Percentiles rank a stretch among this genome's conserved stretches.
Evolutionary conservation across 1,284 basidiomycete genomes (phyloP).

Genomic region (Rhodofomes roseus): DNA sequence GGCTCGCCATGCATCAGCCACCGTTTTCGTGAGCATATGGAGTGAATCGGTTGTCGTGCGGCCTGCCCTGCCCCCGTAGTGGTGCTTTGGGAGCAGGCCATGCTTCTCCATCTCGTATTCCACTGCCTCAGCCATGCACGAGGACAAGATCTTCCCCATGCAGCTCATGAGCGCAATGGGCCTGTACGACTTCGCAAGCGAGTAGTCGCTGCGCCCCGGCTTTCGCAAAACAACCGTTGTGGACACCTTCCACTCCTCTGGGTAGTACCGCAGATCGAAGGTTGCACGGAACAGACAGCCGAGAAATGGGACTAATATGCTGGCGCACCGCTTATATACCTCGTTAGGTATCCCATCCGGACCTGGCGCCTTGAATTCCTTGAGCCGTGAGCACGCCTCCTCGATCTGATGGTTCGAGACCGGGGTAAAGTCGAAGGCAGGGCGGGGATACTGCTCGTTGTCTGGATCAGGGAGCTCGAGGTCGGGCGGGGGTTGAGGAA

Average conservation of each 20-base stretch:
- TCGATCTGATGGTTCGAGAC: too few relatives aligned
- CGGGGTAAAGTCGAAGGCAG: too few relatives aligned
- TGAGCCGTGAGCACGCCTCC: slow-evolving; percentile 11
- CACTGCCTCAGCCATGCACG: slow-evolving; percentile 22
- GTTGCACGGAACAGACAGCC: slow-evolving; percentile 28
- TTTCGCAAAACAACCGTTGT: slow-evolving; percentile 36
- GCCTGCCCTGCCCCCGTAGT: slow-evolving; percentile 34
- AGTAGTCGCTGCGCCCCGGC: slow-evolving; percentile 34
- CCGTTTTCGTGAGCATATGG: slow-evolving; percentile 25
- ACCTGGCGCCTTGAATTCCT: slow-evolving; percentile 34
- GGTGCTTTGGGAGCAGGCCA: slow-evolving; percentile 22
- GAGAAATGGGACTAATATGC: slow-evolving; percentile 25
- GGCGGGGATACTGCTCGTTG: too few relatives aligned
- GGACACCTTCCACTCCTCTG: slow-evolving; percentile 27
- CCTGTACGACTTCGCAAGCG: slow-evolving; percentile 30
- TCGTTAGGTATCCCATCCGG: slow-evolving; percentile 21
- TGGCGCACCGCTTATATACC: slow-evolving; percentile 25
- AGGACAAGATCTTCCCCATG: slow-evolving; percentile 32
- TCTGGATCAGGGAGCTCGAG: slow-evolving; percentile 13
- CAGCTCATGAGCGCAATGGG: slow-evolving; percentile 38
- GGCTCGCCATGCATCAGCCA: slow-evolving; percentile 33
- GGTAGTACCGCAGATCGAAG: slow-evolving; percentile 26
- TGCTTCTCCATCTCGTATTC: slow-evolving; percentile 20
- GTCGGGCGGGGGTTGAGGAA: slow-evolving; percentile 22
- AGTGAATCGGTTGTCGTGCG: slow-evolving; percentile 35